phyloP scores from a whole-genome alignment of 2,329 filamentous ascomycete species.

The Tolypocladium amazonense region DNA sequence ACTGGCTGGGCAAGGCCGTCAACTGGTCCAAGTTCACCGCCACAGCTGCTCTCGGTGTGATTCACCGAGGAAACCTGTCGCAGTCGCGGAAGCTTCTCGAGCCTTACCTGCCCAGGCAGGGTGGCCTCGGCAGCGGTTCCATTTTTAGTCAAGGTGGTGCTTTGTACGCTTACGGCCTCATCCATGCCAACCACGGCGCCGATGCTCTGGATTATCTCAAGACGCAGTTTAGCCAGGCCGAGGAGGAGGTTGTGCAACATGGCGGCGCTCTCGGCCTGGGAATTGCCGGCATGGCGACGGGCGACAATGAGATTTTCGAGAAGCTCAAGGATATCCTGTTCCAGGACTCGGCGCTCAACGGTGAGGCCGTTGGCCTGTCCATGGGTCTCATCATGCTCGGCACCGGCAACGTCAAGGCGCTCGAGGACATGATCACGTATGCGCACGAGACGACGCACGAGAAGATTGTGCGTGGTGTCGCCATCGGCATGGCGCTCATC shows the following conservation, averaged over 20 bases:
- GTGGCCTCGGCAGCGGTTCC: slow-evolving; percentile 66
- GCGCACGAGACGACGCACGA: slow-evolving; percentile 97
- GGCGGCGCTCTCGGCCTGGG: slow-evolving; percentile 90
- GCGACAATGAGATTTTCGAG: slow-evolving; percentile 81
- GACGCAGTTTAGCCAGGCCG: slow-evolving; percentile 61
- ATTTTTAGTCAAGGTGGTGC: slow-evolving; percentile 95
- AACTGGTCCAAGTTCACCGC: slow-evolving; percentile 99
- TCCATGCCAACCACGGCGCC: slow-evolving; percentile 94
- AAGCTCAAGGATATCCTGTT: slow-evolving; percentile 83
- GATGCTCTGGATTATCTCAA: slow-evolving; percentile 76
- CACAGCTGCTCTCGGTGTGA: slow-evolving; percentile 89
- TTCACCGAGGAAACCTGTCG: slow-evolving; percentile 88
- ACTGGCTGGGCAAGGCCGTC: slow-evolving; percentile 96
- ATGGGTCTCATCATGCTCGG: slow-evolving; percentile 99
- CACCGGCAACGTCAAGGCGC: slow-evolving; percentile 85
- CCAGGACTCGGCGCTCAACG: slow-evolving; percentile 89
- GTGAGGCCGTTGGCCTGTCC: slow-evolving; percentile 86
- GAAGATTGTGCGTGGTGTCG: slow-evolving; percentile 94
- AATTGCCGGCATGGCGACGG: slow-evolving; percentile 95
- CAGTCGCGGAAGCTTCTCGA: slow-evolving; percentile 90
- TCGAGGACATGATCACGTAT: slow-evolving; percentile 96
- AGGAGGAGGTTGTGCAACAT: slow-evolving; percentile 92
- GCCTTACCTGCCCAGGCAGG: slow-evolving; percentile 79
- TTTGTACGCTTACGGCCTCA: slow-evolving; percentile 87
- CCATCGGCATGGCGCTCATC: slow-evolving; percentile 93